Evolutionary conservation across 192 early-diverging fungal genomes (phyloP), one percentile per base, ranked within the genome.

Genomic region (Entophlyctis luteolus): DNA sequence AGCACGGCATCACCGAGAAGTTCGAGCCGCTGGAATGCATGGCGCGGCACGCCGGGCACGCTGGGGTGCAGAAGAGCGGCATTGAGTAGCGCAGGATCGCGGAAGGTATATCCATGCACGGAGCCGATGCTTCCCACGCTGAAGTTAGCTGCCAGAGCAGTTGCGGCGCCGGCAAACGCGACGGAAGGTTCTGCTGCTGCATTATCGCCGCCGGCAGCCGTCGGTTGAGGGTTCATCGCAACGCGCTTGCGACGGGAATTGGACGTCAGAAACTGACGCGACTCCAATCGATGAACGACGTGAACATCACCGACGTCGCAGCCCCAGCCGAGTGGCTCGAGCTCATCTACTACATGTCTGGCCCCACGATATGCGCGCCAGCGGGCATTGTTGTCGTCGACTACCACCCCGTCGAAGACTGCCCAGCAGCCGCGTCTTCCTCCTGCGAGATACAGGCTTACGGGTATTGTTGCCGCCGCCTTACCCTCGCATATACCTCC

Each of bases 1-100:
- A 96, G 48, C 22, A 94, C 73, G 0, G 92, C 91, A 46, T 96
- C 93, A 4, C 94, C 94, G 35, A 94, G 68, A 58, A 88, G 93
- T 78, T 96, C 94, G n/a, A 96, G 81, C 2, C 93, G 91, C 70
- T 96, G 87, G 68, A 94, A 96, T 71, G 87, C 88, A 39, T 75
- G 67, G 3, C 33, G n/a, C 14, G 23, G 10, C 8, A 25, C 48
- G 10, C n/a, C 8, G 10, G 23, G 42, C 6, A 56, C 14, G 16
- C 66, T 62, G 3, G 65, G 50, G 48, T 94, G 92, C 0, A 88
- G 91, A 47, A 95, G 67, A 0, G 93, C 92, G 54, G 93, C 87
- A 3, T 76, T 62, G 23, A 91, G 71, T n/a, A 93, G 56, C 0
- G 74, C 35, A 2, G 79, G 86, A 47, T 89, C 77, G 23, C 79